Percentiles rank a stretch among this genome's conserved stretches.
phyloP scores from a whole-genome alignment of 495 filamentous ascomycete genomes.

The Aspergillus ostianus region DNA sequence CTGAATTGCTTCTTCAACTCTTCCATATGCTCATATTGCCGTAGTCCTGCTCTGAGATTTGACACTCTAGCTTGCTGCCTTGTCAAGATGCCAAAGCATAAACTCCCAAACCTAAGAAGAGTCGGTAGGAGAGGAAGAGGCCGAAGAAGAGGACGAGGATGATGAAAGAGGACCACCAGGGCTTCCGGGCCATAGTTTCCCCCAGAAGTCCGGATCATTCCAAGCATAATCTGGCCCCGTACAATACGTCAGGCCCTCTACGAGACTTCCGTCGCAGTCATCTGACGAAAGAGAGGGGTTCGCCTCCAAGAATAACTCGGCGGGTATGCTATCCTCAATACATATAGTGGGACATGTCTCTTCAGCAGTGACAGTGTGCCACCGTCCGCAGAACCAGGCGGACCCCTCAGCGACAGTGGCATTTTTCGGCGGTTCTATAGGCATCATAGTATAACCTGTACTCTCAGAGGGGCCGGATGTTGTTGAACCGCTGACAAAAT shows the following conservation, averaged over 20 bases:
- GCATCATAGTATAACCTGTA: not conserved
- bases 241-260: constrained; percentile 14
- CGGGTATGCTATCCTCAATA: constrained; percentile 7
- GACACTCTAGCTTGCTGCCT: no score
- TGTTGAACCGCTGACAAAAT: not conserved
- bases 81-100: no score
- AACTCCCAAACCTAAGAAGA: no score
- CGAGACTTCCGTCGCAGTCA: constrained; percentile 6
- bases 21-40: no score
- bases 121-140: no score
- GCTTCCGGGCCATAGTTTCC: not conserved
- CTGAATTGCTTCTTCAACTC: no score
- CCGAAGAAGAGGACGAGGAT: no score
- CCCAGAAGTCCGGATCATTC: constrained; percentile 3
- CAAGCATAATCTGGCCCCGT: constrained; percentile 5
- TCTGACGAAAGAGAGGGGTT: constrained; percentile 11
- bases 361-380: not conserved
- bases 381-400: constrained; percentile 1
- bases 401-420: not conserved
- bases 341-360: constrained; percentile 18
- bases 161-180: not conserved
- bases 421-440: not conserved
- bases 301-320: constrained; percentile 12
- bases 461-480: not conserved
- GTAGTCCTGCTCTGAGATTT: no score